phyloP scores from a whole-genome alignment of 2,329 filamentous ascomycete genomes.

The Botrytis tulipae region DNA sequence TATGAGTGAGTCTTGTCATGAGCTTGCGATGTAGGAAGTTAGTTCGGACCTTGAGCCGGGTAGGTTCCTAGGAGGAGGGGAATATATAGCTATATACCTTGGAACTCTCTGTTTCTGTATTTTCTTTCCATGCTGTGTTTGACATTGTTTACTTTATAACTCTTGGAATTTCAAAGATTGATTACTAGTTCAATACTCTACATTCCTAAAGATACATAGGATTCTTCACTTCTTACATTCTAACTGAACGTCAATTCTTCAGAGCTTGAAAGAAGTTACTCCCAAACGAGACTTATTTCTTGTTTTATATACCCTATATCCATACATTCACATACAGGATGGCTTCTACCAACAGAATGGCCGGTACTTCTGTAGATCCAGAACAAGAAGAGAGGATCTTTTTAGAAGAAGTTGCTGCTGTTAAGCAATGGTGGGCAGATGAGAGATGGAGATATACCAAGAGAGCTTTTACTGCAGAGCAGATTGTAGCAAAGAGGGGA shows the following conservation, averaged over 20 bases:
- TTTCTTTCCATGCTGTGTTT: background rate
- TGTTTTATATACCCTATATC: constrained; percentile 24
- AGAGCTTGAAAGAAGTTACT: background rate
- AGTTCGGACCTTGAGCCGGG: constrained; percentile 20
- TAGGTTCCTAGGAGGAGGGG: background rate
- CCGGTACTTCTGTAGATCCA: constrained; percentile 55
- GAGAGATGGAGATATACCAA: constrained; percentile 91
- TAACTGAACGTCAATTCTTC: background rate
- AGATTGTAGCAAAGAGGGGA: constrained; percentile 94
- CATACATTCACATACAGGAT: constrained; percentile 15
- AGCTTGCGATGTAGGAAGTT: constrained; percentile 18
- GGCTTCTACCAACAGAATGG: constrained; percentile 50
- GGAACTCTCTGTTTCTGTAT: background rate
- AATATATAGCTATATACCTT: background rate
- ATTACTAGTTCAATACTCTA: background rate
- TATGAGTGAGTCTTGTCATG: background rate
- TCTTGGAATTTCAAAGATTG: background rate
- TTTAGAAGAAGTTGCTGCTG: constrained; percentile 77
- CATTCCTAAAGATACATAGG: constrained; percentile 11
- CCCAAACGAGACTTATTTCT: background rate
- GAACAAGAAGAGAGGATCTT: constrained; percentile 52
- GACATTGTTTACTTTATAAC: background rate
- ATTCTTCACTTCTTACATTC: background rate
- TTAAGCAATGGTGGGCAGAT: constrained; percentile 93
- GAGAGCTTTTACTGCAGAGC: constrained; percentile 90